phyloP scores from a whole-genome alignment of 352 stramenopile species.

The Phytophthora cajani region DNA sequence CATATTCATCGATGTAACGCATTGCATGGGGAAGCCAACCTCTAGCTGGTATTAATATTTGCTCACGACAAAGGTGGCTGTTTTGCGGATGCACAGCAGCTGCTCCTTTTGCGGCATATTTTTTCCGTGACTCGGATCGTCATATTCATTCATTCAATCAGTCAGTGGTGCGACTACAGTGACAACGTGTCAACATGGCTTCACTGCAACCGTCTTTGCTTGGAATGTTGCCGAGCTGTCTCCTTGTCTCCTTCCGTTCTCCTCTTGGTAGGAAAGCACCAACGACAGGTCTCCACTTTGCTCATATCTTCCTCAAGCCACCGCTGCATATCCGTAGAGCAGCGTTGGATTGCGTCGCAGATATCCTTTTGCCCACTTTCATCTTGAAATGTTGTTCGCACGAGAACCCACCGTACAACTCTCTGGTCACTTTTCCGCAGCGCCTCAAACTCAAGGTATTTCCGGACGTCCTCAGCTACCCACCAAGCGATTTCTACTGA shows the following conservation, averaged over 20 bases:
- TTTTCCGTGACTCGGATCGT: no score
- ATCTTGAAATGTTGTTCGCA: background rate
- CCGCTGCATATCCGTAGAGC: background rate
- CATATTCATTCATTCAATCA: no score
- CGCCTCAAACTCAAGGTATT: background rate
- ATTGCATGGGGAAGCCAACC: background rate
- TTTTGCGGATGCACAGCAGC: background rate
- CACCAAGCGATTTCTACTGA: background rate
- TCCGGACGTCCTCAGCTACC: background rate
- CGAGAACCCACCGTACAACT: background rate
- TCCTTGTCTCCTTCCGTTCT: no score
- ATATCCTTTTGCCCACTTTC: background rate
- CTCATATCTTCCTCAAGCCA: background rate
- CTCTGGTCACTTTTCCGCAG: background rate
- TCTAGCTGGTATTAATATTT: background rate
- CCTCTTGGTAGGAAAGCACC: no score
- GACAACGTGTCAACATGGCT: no score
- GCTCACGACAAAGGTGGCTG: background rate
- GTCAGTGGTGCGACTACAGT: no score
- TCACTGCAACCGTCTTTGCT: no score
- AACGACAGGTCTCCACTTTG: background rate
- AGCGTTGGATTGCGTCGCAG: background rate
- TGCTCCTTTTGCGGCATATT: background rate
- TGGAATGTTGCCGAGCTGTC: no score
- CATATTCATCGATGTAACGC: conserved; percentile 4